Evolutionary conservation across 176 grass and related monocot species (phyloP).

Genomic region (bread wheat (Triticum aestivum)): IWGSC_CS_RefSeq_v2.1 NC_057800.1:59904905-59905404

Average conservation of each 20-base stretch:
- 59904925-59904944: background rate
- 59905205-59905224: conserved; percentile 1
- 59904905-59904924: conserved; percentile 20
- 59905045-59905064: background rate
- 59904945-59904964: background rate
- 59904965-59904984: conserved; percentile 1
- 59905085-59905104: background rate
- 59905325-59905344: conserved; percentile 19
- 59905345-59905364: conserved; percentile 16
- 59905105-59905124: background rate
- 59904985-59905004: background rate
- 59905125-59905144: conserved; percentile 9
- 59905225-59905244: conserved; percentile 7
- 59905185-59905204: background rate
- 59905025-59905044: background rate
- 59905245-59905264: conserved; percentile 33
- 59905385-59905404: conserved; percentile 18
- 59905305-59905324: conserved; percentile 48
- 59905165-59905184: background rate
- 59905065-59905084: background rate
- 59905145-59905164: background rate
- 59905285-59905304: conserved; percentile 21
- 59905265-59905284: conserved; percentile 50
- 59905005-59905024: background rate
- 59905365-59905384: conserved; percentile 36